phyloP scores from a whole-genome alignment of 2,329 filamentous ascomycete genomes.

The Diaporthe amygdali region DNA sequence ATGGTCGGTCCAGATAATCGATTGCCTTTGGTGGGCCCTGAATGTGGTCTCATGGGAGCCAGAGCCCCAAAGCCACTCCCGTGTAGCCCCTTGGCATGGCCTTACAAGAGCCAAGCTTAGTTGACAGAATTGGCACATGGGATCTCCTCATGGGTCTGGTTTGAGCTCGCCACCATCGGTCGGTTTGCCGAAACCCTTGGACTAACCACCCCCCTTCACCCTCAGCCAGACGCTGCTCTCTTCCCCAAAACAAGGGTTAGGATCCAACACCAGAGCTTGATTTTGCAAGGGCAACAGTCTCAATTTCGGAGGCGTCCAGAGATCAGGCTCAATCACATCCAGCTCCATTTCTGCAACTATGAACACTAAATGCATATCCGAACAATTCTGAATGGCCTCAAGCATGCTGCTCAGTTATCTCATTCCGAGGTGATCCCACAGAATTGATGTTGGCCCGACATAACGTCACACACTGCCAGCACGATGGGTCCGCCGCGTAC shows the following conservation, averaged over 20 bases:
- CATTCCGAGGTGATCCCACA: neutral
- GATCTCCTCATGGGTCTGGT: slow-evolving; percentile 8
- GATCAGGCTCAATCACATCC: neutral
- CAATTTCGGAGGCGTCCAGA: neutral
- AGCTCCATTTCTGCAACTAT: neutral
- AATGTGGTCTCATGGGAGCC: slow-evolving; percentile 5
- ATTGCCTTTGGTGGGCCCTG: neutral
- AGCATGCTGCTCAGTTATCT: neutral
- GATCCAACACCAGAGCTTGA: neutral
- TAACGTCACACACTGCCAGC: neutral
- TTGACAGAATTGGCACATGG: slow-evolving; percentile 10
- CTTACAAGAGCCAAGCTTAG: neutral
- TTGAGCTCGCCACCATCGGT: slow-evolving; percentile 1
- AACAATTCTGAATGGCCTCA: neutral
- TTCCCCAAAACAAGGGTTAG: neutral
- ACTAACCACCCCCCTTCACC: neutral
- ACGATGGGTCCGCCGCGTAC: neutral
- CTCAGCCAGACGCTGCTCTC: neutral
- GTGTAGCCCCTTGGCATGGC: slow-evolving; percentile 5
- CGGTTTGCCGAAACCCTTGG: slow-evolving; percentile 3
- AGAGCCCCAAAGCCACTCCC: neutral
- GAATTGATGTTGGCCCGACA: neutral
- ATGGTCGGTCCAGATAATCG: neutral
- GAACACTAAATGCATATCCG: neutral
- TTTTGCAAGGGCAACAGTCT: neutral